A percentile compares a stretch with the other conserved stretches of the same genome.
Conservation (phyloP, 345 rosid species). For the Eutrema yunnanense region DNA sequence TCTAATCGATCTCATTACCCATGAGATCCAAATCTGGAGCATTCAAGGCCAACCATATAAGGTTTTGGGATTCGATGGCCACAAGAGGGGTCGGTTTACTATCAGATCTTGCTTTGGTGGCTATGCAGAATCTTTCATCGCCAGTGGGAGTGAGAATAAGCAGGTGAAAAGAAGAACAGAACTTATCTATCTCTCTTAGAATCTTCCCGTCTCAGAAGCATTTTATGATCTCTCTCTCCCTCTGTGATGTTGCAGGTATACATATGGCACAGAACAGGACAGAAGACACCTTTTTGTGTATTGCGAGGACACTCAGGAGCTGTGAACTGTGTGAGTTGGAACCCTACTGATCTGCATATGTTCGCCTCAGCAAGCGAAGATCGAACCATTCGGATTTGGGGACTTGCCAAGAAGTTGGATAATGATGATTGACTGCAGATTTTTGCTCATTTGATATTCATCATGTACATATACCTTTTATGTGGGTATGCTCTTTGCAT, state of each 20-base stretch:
- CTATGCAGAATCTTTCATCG: conserved; percentile 39
- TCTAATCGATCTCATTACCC: conserved; percentile 36
- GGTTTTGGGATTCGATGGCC: conserved; percentile 33
- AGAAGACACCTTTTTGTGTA: conserved; percentile 12
- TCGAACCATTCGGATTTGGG: conserved; percentile 58
- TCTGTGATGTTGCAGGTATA: conserved; percentile 36
- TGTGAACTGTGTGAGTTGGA: conserved; percentile 63
- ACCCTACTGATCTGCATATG: conserved; percentile 44
- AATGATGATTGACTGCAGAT: neutral
- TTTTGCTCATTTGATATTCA: neutral
- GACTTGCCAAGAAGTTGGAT: conserved; percentile 24
- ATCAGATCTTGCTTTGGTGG: conserved; percentile 70
- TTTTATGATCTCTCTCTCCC: neutral
- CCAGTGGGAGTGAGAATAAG: conserved; percentile 62
- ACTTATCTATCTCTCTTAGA: too few relatives aligned
- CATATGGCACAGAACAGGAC: conserved; percentile 40
- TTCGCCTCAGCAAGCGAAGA: conserved; percentile 67
- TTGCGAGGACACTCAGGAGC: conserved; percentile 51
- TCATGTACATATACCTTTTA: neutral
- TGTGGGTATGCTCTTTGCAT: neutral
- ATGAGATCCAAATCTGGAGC: conserved; percentile 50
- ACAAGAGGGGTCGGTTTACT: conserved; percentile 38
- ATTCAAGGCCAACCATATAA: conserved; percentile 30
- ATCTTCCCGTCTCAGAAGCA: too few relatives aligned
- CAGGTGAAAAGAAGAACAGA: conserved; percentile 29